phyloP scores from a whole-genome alignment of 495 filamentous ascomycete species.

The Daldinia caldariorum region DNA sequence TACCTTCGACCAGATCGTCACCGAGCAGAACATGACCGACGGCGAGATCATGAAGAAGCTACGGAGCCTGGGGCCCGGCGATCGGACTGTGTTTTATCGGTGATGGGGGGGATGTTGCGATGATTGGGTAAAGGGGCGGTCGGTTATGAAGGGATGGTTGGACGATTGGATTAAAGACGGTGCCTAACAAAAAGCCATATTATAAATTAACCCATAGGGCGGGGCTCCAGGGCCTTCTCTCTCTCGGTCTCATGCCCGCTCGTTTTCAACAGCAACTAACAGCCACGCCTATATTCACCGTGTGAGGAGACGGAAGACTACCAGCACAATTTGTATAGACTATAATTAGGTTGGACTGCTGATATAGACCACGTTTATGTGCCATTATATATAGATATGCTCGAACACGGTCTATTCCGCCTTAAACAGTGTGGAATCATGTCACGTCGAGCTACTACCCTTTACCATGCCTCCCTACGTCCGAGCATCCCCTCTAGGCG shows the following conservation, averaged over 20 bases:
- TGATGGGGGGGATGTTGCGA: slow-evolving; percentile 33
- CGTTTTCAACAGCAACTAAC: not conserved
- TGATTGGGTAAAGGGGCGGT: not conserved
- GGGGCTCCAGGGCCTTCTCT: not conserved
- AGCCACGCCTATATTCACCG: too few species aligned
- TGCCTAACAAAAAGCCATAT: not conserved
- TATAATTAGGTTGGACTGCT: too few species aligned
- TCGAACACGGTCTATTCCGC: too few species aligned
- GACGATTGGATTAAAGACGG: not conserved
- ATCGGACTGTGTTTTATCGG: slow-evolving; percentile 62
- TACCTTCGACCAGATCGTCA: slow-evolving; percentile 90
- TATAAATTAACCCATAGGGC: not conserved
- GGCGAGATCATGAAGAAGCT: slow-evolving; percentile 64
- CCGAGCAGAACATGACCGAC: slow-evolving; percentile 72
- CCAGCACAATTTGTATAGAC: too few species aligned
- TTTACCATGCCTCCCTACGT: not conserved
- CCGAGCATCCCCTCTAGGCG: not conserved
- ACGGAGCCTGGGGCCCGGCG: slow-evolving; percentile 55
- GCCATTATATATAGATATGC: too few species aligned
- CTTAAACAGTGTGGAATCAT: too few species aligned
- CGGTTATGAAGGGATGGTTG: not conserved
- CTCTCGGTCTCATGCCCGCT: not conserved
- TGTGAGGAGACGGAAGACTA: too few species aligned
- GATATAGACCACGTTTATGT: too few species aligned
- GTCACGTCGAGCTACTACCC: not conserved